Evolutionary conservation across 2,329 filamentous ascomycete genomes (phyloP).

Genomic region (Ceratocystis diversiconidia): DNA sequence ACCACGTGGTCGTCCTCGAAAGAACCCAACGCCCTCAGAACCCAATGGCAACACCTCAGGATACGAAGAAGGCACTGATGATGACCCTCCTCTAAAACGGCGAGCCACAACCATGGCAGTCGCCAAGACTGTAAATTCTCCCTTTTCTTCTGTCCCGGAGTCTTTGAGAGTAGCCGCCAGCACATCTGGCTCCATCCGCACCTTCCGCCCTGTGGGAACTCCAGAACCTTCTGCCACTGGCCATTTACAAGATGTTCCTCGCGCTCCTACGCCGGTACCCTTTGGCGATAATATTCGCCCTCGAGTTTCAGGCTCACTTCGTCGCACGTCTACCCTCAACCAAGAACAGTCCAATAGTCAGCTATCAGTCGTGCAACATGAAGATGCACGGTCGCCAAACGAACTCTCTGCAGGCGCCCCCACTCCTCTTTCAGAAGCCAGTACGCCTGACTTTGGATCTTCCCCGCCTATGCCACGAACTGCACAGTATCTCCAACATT

Average conservation of each 20-base stretch:
- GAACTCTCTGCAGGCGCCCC: conserved; percentile 34
- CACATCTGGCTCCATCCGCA: conserved; percentile 74
- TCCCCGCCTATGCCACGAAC: conserved; percentile 70
- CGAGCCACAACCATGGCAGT: conserved; percentile 64
- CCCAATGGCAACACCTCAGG: conserved; percentile 56
- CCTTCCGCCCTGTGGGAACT: conserved; percentile 58
- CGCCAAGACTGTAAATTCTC: conserved; percentile 55
- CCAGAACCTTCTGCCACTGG: conserved; percentile 32
- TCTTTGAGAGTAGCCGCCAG: conserved; percentile 83
- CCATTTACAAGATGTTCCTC: conserved; percentile 57
- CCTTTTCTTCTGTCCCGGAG: conserved; percentile 59
- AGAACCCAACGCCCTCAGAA: conserved; percentile 30
- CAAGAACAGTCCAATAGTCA: conserved; percentile 32
- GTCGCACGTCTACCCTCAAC: conserved; percentile 46
- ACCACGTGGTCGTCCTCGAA: conserved; percentile 42
- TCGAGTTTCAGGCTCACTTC: conserved; percentile 29
- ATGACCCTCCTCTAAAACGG: conserved; percentile 44
- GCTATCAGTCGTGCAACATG: conserved; percentile 30
- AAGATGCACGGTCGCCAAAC: conserved; percentile 41
- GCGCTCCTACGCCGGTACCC: conserved; percentile 65
- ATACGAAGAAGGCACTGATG: conserved; percentile 53
- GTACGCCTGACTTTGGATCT: conserved; percentile 71
- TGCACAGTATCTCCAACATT: conserved; percentile 35
- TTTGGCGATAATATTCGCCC: conserved; percentile 16
- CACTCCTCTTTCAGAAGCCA: conserved; percentile 44